Percentiles rank a stretch among this genome's conserved stretches.
These are phyloP conservation scores for Chaetomiaceae sp. DNA, from an alignment of 2,329 filamentous ascomycete species.

Conservation along the genomic window DNA sequence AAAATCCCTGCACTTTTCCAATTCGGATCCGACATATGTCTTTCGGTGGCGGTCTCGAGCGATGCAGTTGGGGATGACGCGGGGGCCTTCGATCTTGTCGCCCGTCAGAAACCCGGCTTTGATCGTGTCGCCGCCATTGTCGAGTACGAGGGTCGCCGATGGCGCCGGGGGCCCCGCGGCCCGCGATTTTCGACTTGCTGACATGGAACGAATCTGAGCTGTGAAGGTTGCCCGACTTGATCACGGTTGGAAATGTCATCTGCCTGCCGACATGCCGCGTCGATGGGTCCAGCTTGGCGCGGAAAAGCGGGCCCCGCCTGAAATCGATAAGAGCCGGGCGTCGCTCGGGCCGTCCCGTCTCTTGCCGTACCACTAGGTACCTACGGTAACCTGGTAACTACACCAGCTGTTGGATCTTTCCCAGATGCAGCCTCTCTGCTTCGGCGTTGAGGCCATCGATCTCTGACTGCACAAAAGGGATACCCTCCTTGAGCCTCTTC, in stretches of 20 bases:
- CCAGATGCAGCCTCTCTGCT: constrained; percentile 41
- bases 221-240: background rate
- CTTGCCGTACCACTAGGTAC: too few relatives aligned
- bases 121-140: constrained; percentile 88
- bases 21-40: constrained; percentile 73
- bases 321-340: too few relatives aligned
- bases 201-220: constrained; percentile 10
- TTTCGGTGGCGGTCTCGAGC: constrained; percentile 75
- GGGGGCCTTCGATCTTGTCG: constrained; percentile 49
- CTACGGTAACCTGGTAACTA: background rate
- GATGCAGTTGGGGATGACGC: constrained; percentile 80
- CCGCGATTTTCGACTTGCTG: constrained; percentile 43
- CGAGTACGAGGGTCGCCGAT: constrained; percentile 72
- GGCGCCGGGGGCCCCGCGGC: constrained; percentile 49
- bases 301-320: too few relatives aligned
- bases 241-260: too few relatives aligned
- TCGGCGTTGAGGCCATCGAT: constrained; percentile 52
- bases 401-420: constrained; percentile 1
- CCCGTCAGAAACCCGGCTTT: constrained; percentile 75
- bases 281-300: background rate
- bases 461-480: constrained; percentile 54
- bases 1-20: constrained; percentile 78
- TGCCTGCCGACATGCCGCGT: too few relatives aligned
- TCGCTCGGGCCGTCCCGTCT: too few relatives aligned
- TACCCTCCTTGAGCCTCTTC: constrained; percentile 49